Evolutionary conservation across 2,329 filamentous ascomycete species (phyloP), one percentile per base, ranked within the genome.

Genomic region (Fusarium sp.): DNA sequence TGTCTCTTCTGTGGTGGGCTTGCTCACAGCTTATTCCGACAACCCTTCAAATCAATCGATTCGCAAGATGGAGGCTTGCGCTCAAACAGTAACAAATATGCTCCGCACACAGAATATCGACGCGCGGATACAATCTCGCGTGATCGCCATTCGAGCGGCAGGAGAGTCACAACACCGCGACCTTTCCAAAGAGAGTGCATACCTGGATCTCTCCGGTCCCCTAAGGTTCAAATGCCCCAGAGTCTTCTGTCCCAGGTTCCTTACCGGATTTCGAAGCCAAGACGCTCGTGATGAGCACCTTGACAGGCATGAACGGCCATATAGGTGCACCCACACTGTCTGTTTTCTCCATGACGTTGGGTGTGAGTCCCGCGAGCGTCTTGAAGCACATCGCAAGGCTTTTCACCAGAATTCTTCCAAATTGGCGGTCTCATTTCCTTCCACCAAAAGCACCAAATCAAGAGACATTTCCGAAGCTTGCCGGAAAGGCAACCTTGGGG

Each of bases 371-470:
- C 0, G 1, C 0, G 0, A 31, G 33, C 14, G 2, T 5, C 6
- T 69, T 0, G 6, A 35, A 18, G 5, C 36, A 0, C 66, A 70
- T 1, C 2, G 2, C 5, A 6, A 31, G 2, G 5, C 5, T 0
- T 16, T 59, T 13, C 67, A 69, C 4, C 3, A 3, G 0, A 13
- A 10, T 5, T 9, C 14, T 0, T 14, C n/a, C 2, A 14, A 13
- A 1, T 14, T 1, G 0, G 4, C 22, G 2, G 0, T 13, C 0
- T 2, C 1, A 0, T 69, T 69, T 14, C 58, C 65, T 1, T 0
- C 7, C 5, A 2, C 1, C 0, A 4, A 9, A 0, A 0, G 11
- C 4, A 16, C 3, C 0, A 4, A 7, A 0, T 0, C 7, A 11
- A 29, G 16, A 29, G 5, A 33, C 1, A 2, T 69, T 9, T 0